Conservation (phyloP, 2,329 filamentous ascomycete genomes). For the Ascochyta rabiei region DNA sequence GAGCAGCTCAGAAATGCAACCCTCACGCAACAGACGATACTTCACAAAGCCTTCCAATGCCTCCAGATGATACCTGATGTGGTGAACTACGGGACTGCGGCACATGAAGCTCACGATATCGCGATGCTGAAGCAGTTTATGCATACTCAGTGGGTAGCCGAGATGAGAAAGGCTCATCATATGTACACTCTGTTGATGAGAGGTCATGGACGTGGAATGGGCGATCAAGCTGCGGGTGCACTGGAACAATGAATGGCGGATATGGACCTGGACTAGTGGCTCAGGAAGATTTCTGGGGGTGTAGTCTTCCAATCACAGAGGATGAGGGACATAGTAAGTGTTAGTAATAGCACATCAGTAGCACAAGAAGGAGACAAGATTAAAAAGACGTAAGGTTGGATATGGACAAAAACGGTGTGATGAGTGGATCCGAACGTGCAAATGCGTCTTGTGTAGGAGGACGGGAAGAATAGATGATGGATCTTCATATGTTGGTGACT, state of each 20-base stretch:
- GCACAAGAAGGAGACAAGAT: not conserved
- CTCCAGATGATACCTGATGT: not conserved
- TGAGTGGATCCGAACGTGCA: not conserved
- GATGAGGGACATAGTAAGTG: not conserved
- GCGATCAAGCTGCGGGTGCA: not conserved
- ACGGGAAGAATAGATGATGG: too few relatives aligned
- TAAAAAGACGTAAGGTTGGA: not conserved
- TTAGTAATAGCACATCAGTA: not conserved
- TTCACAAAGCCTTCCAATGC: not conserved
- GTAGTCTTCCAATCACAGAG: not conserved
- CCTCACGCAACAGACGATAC: not conserved
- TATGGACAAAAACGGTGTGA: not conserved
- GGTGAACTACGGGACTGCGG: not conserved
- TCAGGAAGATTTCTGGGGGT: not conserved
- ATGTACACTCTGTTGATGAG: not conserved
- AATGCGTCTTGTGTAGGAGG: too few relatives aligned
- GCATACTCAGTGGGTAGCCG: not conserved
- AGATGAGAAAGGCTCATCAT: not conserved
- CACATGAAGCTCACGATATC: not conserved
- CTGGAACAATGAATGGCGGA: not conserved
- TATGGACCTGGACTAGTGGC: not conserved
- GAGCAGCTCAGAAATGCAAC: not conserved
- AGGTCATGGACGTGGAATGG: not conserved
- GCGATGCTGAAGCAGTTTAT: not conserved
- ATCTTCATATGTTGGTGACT: too few relatives aligned